Conservation (phyloP, 371 early-diverging fungal genomes). For the Rhizopus sp. region DNA sequence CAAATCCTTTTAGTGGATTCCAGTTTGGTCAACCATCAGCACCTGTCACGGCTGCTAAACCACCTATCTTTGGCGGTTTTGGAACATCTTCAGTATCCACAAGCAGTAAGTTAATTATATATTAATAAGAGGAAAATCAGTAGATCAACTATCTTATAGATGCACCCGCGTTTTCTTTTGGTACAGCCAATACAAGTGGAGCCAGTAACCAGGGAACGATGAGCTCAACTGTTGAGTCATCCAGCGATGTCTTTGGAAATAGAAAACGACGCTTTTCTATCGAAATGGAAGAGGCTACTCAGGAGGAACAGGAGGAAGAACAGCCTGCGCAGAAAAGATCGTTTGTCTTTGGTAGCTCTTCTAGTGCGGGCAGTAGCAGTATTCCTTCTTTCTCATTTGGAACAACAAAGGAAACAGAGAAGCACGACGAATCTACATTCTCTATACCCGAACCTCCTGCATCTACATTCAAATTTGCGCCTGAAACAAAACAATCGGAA, state of each 20-base stretch:
- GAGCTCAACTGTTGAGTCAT: too few relatives aligned
- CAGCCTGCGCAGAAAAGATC: background rate
- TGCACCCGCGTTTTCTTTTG: background rate
- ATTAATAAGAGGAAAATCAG: background rate
- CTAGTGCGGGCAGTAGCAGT: background rate
- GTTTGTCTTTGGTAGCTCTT: background rate
- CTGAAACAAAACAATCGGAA: background rate
- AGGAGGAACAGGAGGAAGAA: background rate
- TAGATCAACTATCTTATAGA: background rate
- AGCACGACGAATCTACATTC: background rate
- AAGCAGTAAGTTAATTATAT: background rate
- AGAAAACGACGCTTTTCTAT: slow-evolving; percentile 3
- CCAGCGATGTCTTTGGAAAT: background rate
- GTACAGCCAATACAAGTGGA: background rate
- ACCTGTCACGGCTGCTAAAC: background rate
- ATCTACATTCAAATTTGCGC: background rate
- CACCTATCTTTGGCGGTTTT: slow-evolving; percentile 3
- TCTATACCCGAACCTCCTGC: background rate
- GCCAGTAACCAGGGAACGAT: background rate
- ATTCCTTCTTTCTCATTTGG: slow-evolving; percentile 3
- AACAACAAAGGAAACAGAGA: background rate
- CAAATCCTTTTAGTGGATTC: slow-evolving; percentile 14
- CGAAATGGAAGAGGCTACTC: background rate
- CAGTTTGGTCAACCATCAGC: slow-evolving; percentile 9
- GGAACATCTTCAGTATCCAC: background rate